Base-by-base conservation (phyloP, 352 stramenopile species). In the Blastocystis sp. region DNA sequence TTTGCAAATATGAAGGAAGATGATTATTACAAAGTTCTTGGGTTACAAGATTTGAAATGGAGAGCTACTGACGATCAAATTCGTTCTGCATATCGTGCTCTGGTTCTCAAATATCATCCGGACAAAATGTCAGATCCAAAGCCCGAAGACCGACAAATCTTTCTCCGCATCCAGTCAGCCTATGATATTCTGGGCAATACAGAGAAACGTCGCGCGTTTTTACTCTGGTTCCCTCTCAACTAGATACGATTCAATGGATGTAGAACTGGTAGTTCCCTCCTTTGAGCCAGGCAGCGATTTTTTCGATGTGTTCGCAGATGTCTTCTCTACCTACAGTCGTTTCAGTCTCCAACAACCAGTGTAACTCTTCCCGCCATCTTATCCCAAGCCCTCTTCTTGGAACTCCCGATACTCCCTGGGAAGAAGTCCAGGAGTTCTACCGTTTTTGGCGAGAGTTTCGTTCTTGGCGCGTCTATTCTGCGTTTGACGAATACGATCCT, bases 371-470 rank as follows among this genome's bases (percentile, higher is more conserved):
- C 59, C 8, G 34, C 3, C 41, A 39, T 5, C 24, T 65, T 90
- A 37, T 92, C 93, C 69, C 91, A 7, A 91, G 92, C 34, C 91
- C 85, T 24, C 68, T 85, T 30, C 82, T 96, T 11, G 94, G 94
- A 37, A 92, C 95, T 82, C 91, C 92, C 20, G 24, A 81, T 54
- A 94, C 93, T 9, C 90, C 92, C 1, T 91, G 94, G 39, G 90
- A 92, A 20, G 41, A 95, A 63, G 93, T 96, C 0, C 91, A 95
- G 54, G 85, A 75, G 3, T 96, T 96, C 90, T 96, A 96, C 87
- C 91, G 93, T 7, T 96, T 95, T 90, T 96, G 94, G 94, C 92
- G 92, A 16, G 90, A 93, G 26, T 96, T 96, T 79, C 91, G 94
- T 47, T 94, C 91, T 9, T 96, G 93, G 93, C 90, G 94, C 79